Percentiles rank a stretch among this genome's conserved stretches.
phyloP scores from a whole-genome alignment of 139 green algal genomes.

The Chlamydomonas asymmetrica region DNA sequence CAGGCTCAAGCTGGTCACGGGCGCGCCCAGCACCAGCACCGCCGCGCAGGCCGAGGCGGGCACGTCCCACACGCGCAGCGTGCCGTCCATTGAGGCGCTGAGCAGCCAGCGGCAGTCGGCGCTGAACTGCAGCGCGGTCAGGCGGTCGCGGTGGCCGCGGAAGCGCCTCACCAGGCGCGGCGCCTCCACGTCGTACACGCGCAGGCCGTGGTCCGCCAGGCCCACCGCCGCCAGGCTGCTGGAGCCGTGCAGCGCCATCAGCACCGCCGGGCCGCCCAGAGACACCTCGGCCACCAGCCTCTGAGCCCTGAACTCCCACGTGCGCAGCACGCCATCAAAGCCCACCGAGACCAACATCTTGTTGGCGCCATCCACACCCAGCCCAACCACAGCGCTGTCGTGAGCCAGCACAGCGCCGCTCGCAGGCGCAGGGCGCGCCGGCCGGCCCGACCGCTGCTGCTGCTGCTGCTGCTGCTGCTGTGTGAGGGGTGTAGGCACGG shows the following conservation, averaged over 20 bases:
- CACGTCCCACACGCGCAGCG: constrained; percentile 90
- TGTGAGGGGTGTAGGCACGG: too few species aligned
- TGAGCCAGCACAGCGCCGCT: constrained; percentile 58
- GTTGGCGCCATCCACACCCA: constrained; percentile 74
- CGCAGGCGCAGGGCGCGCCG: not conserved
- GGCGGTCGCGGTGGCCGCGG: constrained; percentile 76
- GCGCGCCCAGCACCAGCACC: constrained; percentile 72
- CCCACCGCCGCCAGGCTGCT: constrained; percentile 55
- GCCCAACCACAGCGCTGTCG: constrained; percentile 63
- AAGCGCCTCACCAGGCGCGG: constrained; percentile 81
- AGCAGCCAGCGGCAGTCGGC: constrained; percentile 89
- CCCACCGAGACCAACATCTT: constrained; percentile 63
- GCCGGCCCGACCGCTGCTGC: not conserved
- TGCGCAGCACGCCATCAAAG: constrained; percentile 66
- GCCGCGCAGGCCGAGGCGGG: constrained; percentile 61
- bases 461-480: not conserved
- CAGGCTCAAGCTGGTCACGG: constrained; percentile 79
- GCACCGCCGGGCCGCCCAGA: constrained; percentile 1
- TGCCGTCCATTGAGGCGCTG: constrained; percentile 82
- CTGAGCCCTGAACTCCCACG: constrained; percentile 82
- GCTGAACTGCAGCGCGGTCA: constrained; percentile 78
- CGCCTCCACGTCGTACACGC: constrained; percentile 59
- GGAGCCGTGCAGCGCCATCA: constrained; percentile 41
- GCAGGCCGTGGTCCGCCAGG: constrained; percentile 36
- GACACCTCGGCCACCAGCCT: constrained; percentile 36